Base-by-base conservation (phyloP, 1,139 yeast genomes). In the Yamadazyma triangularis region DNA sequence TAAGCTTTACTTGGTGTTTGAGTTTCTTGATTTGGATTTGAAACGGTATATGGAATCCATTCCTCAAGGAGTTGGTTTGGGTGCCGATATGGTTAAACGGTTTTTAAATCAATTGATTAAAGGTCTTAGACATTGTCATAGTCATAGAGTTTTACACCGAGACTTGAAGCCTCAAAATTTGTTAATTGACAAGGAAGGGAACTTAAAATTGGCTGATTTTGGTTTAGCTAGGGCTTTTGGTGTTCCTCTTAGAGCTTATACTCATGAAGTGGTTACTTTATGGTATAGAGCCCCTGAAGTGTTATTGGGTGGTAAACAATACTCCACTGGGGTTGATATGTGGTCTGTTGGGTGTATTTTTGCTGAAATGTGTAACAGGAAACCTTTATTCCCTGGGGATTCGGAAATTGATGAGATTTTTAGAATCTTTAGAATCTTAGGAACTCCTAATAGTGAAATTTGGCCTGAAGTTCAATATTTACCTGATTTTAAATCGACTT, bases 271-370 rank as follows among this genome's bases (percentile, higher is more conserved):
- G 38, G 98, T 93, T 33, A 91, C 99, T 0, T 68, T 93, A 46
- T 91, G 99, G 99, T 91, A 91, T 60, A 73, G 99, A 45, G 89
- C 97, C 1, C 99, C 99, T 1, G 99, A 91, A 56, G 87, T 91
- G 38, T 68, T 91, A 42, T 70, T 91, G 24, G 99, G 99, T 20
- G 96, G 97, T 15, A 87, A 94, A 45, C 97, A 91, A 58, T 91
- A 91, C 59, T 86, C 96, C 30, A 91, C 97, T 0, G 97, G 97
- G 16, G 97, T 91, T 30, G 99, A 91, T 56, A 88, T 93, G 82
- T 91, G 99, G 99, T 86, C 96, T 12, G 86, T 88, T 36, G 99
- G 99, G 14, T 89, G 97, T 58, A 91, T 91, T 35, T 91, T 93
- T 62, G 98, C 97, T 4, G 99, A 91, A 58, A 89, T 91, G 97